A percentile compares a stretch with the other conserved stretches of the same genome.
Evolutionary conservation across 129 eudicot species (phyloP).

Genomic region (Calendula officinalis): DNA sequence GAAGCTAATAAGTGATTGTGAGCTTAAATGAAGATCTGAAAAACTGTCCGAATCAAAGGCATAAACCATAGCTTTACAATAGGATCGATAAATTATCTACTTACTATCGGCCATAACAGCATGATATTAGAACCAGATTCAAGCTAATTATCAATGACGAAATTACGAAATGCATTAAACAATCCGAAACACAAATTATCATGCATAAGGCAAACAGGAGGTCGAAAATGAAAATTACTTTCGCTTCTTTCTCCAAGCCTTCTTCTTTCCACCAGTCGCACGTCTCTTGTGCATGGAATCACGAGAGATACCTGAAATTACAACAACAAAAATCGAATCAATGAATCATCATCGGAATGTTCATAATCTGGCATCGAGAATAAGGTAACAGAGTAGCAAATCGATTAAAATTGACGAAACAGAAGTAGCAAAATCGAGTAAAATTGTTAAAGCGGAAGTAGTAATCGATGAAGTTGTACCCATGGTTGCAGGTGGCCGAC

Average conservation of each 20-base stretch:
- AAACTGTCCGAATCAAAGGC: neutral
- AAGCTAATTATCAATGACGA: no score
- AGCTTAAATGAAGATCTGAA: neutral
- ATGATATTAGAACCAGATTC: neutral
- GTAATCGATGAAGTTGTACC: conserved; percentile 15
- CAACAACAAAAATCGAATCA: no score
- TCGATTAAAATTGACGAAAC: neutral
- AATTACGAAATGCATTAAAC: neutral
- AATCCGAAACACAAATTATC: neutral
- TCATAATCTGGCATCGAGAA: no score
- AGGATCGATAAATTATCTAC: neutral
- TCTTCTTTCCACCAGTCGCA: conserved; percentile 96
- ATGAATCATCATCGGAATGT: neutral
- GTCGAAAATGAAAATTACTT: conserved; percentile 38
- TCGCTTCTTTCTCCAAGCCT: conserved; percentile 96
- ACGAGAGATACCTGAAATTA: conserved; percentile 70
- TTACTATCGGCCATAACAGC: neutral
- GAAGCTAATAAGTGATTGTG: neutral
- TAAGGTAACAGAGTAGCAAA: neutral
- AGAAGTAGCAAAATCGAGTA: neutral
- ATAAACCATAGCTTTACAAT: no score
- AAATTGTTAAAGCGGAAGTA: neutral
- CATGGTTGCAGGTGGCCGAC: conserved; percentile 30
- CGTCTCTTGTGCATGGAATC: conserved; percentile 92
- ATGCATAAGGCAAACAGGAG: neutral